These are phyloP conservation scores for Podospora australis DNA, from an alignment of 495 filamentous ascomycete species.

Conservation along the genomic window DNA sequence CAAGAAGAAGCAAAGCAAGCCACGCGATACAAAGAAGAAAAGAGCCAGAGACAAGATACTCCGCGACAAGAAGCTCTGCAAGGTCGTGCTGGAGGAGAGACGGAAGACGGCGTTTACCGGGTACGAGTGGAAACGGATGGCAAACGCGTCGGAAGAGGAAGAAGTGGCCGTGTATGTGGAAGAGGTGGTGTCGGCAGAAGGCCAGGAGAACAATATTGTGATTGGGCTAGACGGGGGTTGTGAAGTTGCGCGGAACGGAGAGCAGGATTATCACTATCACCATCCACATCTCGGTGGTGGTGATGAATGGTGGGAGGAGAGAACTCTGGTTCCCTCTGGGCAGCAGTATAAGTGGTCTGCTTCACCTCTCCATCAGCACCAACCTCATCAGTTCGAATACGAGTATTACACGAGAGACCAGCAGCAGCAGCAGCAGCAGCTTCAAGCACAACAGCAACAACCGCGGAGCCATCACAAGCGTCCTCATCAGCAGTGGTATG, in stretches of 20 bases:
- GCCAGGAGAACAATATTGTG: neutral
- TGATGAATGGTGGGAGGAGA: neutral
- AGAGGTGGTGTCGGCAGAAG: slow-evolving; percentile 1
- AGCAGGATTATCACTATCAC: neutral
- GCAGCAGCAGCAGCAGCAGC: too few species aligned
- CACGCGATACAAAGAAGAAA: slow-evolving; percentile 28
- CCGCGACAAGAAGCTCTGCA: slow-evolving; percentile 58
- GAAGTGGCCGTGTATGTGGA: neutral
- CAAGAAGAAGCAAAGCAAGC: slow-evolving; percentile 32
- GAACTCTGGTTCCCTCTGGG: neutral
- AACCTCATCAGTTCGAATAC: neutral
- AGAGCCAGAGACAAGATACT: slow-evolving; percentile 74
- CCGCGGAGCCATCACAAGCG: neutral
- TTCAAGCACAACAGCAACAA: neutral
- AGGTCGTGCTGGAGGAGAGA: slow-evolving; percentile 65
- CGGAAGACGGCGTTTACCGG: slow-evolving; percentile 78
- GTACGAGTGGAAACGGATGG: slow-evolving; percentile 67
- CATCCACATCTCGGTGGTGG: neutral
- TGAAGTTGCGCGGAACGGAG: neutral
- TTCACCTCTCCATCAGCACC: neutral
- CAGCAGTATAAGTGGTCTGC: neutral
- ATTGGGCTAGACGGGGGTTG: slow-evolving; percentile 3
- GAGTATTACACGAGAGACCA: neutral
- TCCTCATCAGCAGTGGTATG: too few species aligned
- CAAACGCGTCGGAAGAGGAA: slow-evolving; percentile 1